Evolutionary conservation across 2,329 filamentous ascomycete species (phyloP).

Genomic region (Chaetothyriales sp.): DNA sequence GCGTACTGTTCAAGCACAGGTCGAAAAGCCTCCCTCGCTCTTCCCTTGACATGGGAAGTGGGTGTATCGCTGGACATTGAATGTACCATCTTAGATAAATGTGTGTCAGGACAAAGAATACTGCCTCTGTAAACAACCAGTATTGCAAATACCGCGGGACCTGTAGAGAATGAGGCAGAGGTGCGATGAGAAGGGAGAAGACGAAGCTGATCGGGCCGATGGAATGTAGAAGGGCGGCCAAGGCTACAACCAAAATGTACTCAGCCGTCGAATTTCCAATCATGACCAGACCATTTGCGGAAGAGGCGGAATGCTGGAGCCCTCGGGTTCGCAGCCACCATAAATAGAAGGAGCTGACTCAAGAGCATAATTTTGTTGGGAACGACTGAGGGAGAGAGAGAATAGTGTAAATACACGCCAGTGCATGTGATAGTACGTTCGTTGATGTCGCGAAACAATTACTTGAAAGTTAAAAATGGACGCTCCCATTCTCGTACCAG

Average conservation of each 20-base stretch:
- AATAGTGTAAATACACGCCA: neutral
- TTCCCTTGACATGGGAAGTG: slow-evolving; percentile 29
- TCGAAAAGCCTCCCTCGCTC: slow-evolving; percentile 45
- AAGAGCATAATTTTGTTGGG: neutral
- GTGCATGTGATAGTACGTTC: neutral
- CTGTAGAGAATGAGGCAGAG: slow-evolving; percentile 1
- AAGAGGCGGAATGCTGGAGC: neutral
- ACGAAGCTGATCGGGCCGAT: slow-evolving; percentile 5
- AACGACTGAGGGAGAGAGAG: neutral
- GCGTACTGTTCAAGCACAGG: slow-evolving; percentile 41
- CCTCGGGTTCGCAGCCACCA: neutral
- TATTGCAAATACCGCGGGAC: slow-evolving; percentile 3
- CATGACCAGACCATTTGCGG: slow-evolving; percentile 1
- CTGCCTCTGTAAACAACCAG: slow-evolving; percentile 27
- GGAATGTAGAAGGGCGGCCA: slow-evolving; percentile 7
- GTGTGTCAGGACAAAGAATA: slow-evolving; percentile 43
- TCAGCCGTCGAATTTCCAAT: slow-evolving; percentile 7
- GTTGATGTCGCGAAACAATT: neutral
- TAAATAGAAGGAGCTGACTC: neutral
- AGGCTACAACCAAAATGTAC: slow-evolving; percentile 8
- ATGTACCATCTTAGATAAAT: slow-evolving; percentile 39
- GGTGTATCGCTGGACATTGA: slow-evolving; percentile 40
- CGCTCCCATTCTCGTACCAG: neutral
- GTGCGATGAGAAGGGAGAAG: slow-evolving; percentile 1
- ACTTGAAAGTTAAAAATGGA: neutral